A percentile compares a stretch with the other conserved stretches of the same genome.
Conservation (phyloP, 1,139 yeast species). For the Diutina pseudorugosa region DNA sequence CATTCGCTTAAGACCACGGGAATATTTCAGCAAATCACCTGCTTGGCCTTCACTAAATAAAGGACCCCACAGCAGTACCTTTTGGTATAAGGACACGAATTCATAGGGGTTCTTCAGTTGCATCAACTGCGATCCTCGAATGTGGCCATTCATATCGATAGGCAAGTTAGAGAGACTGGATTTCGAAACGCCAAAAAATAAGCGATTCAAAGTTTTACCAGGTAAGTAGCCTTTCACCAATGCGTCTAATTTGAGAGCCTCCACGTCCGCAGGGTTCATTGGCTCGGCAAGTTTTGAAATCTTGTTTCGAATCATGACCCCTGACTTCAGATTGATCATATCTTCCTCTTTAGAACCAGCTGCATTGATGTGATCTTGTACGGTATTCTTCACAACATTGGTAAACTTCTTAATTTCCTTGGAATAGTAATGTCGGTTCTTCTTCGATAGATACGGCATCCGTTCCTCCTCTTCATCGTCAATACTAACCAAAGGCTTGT, state of each 20-base stretch:
- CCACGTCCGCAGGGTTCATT: constrained; percentile 28
- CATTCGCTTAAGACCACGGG: neutral
- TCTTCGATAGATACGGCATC: constrained; percentile 8
- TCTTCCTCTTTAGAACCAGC: constrained; percentile 19
- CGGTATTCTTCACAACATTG: constrained; percentile 59
- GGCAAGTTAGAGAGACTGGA: constrained; percentile 6
- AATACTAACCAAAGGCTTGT: neutral
- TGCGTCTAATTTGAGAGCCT: constrained; percentile 28
- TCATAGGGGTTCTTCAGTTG: constrained; percentile 2
- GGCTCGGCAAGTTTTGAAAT: constrained; percentile 24
- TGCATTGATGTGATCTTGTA: constrained; percentile 44
- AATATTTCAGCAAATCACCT: neutral
- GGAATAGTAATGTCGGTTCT: constrained; percentile 22
- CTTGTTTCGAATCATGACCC: constrained; percentile 22
- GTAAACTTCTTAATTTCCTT: constrained; percentile 50
- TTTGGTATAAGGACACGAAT: constrained; percentile 9
- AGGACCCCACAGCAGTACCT: constrained; percentile 5
- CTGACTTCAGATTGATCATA: constrained; percentile 12
- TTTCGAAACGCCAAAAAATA: constrained; percentile 21
- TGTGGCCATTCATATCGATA: constrained; percentile 5
- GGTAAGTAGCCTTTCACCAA: constrained; percentile 20
- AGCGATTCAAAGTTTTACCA: constrained; percentile 24
- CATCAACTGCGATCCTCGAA: neutral
- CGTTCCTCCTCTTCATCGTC: neutral
- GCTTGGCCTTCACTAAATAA: neutral